These are phyloP conservation scores for Cryptococcus sp. DNA, from an alignment of 1,284 basidiomycete species.

Conservation along the genomic window DNA sequence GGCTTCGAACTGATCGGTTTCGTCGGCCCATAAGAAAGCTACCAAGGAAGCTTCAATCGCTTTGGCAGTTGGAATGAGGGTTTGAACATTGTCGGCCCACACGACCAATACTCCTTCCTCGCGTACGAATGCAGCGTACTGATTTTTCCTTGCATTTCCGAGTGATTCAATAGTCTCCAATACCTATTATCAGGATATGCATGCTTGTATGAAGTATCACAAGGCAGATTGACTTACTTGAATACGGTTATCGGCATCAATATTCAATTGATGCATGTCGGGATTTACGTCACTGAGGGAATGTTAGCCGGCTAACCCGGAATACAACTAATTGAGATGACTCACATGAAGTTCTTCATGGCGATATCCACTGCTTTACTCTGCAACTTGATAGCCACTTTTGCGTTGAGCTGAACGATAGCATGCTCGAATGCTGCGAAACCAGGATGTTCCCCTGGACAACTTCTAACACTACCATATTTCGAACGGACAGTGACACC, in stretches of 20 bases:
- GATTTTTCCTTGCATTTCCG: conserved; percentile 66
- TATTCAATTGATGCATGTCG: conserved; percentile 8
- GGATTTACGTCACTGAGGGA: conserved; percentile 2
- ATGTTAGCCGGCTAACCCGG: too few species aligned
- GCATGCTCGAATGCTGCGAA: conserved; percentile 6
- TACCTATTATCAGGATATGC: conserved; percentile 28
- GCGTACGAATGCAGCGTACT: conserved; percentile 71
- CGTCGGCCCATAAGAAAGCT: conserved; percentile 62
- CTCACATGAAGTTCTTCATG: conserved; percentile 9
- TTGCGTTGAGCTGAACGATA: conserved; percentile 2
- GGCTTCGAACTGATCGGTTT: not conserved
- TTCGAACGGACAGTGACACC: conserved; percentile 6
- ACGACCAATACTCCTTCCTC: conserved; percentile 67
- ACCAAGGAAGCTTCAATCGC: conserved; percentile 71
- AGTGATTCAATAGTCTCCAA: conserved; percentile 57
- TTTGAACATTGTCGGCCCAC: conserved; percentile 68
- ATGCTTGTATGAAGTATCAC: conserved; percentile 24
- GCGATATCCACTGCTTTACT: conserved; percentile 7
- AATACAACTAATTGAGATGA: not conserved
- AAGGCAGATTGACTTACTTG: conserved; percentile 9
- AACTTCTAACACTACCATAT: conserved; percentile 4
- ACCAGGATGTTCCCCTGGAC: conserved; percentile 7
- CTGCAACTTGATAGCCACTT: conserved; percentile 6
- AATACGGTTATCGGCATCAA: conserved; percentile 14
- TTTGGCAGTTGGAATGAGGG: conserved; percentile 54